A percentile compares a stretch with the other conserved stretches of the same genome.
phyloP scores from a whole-genome alignment of 2,329 filamentous ascomycete genomes.

The Sclerotinia glacialis region DNA sequence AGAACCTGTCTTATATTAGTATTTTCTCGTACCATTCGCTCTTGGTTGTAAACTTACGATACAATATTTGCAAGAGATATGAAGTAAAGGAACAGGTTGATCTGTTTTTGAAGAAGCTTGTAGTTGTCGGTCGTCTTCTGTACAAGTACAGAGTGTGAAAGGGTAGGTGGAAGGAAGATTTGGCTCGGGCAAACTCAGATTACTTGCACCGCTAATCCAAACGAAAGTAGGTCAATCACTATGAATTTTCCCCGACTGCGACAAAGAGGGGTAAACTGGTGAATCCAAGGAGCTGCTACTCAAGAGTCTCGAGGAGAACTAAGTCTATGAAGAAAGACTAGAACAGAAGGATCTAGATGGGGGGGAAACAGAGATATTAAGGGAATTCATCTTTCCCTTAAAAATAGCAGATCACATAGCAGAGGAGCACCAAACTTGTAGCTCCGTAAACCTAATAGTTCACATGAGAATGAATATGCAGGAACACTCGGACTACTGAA shows the following conservation, averaged over 20 bases:
- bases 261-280: constrained; percentile 9
- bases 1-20: not conserved
- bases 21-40: not conserved
- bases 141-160: not conserved
- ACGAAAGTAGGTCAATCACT: not conserved
- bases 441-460: constrained; percentile 6
- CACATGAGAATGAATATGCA: constrained; percentile 19
- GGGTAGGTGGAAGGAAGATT: not conserved
- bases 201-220: not conserved
- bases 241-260: not conserved
- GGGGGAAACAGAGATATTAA: not conserved
- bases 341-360: not conserved
- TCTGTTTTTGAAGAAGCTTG: not conserved
- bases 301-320: not conserved
- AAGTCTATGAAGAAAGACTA: not conserved
- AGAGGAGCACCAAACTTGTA: not conserved
- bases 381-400: not conserved
- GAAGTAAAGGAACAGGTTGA: not conserved
- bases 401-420: not conserved
- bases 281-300: not conserved
- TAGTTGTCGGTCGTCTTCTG: not conserved
- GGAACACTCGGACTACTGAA: constrained; percentile 14
- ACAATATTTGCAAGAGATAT: not conserved
- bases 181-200: not conserved
- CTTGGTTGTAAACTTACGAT: not conserved